These are phyloP conservation scores for Nemania abortiva DNA, from an alignment of 2,329 filamentous ascomycete species.

Conservation along the genomic window DNA sequence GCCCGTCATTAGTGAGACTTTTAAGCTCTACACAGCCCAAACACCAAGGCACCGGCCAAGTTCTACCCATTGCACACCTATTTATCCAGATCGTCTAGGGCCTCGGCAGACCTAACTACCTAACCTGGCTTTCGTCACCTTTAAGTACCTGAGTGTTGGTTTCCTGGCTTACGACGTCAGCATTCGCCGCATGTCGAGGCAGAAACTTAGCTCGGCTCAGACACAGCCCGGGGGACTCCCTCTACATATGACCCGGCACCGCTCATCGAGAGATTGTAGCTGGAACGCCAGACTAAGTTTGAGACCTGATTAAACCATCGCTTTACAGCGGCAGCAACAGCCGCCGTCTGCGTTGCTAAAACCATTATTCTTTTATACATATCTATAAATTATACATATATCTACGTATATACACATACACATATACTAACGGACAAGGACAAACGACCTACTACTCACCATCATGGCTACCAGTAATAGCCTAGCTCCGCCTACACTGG, in stretches of 20 bases:
- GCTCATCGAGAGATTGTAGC: conserved; percentile 19
- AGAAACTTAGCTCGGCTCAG: conserved; percentile 15
- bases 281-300: conserved; percentile 8
- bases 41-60: conserved; percentile 27
- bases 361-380: not conserved
- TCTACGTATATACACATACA: not conserved
- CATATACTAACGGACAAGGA: conserved; percentile 11
- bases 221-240: conserved; percentile 22
- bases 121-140: conserved; percentile 3
- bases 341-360: not conserved
- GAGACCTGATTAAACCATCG: conserved; percentile 1
- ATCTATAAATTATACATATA: not conserved
- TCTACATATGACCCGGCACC: conserved; percentile 30
- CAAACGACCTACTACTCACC: conserved; percentile 1
- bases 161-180: conserved; percentile 28
- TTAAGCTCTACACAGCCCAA: conserved; percentile 32
- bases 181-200: conserved; percentile 34
- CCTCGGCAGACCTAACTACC: conserved; percentile 16
- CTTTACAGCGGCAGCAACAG: conserved; percentile 7
- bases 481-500: conserved; percentile 48
- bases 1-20: conserved; percentile 23
- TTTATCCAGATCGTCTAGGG: conserved; percentile 1
- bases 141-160: conserved; percentile 19
- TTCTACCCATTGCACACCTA: not conserved
- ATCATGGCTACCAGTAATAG: conserved; percentile 44